Conservation (phyloP, 2,329 filamentous ascomycete species). For the Zymoseptoria crescenta region DNA sequence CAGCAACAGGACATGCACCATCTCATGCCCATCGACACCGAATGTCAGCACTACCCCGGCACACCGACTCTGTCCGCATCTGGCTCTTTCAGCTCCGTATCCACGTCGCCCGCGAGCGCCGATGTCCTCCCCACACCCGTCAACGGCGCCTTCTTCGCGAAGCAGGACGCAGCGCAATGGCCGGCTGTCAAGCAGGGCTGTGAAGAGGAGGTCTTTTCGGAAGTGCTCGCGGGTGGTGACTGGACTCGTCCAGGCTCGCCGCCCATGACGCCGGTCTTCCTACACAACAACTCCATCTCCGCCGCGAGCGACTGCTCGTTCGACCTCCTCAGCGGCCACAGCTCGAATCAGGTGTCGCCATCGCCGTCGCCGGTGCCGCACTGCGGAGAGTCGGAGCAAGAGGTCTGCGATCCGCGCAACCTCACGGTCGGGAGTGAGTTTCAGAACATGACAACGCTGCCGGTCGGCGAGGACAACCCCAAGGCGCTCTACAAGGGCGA, state of each 20-base stretch:
- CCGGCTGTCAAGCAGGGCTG: conserved; percentile 63
- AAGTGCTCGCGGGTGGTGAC: conserved; percentile 65
- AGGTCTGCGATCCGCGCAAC: conserved; percentile 83
- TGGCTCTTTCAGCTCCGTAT: conserved; percentile 75
- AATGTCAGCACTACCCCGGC: conserved; percentile 67
- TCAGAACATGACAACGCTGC: conserved; percentile 44
- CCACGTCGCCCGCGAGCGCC: conserved; percentile 70
- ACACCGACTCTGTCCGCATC: conserved; percentile 82
- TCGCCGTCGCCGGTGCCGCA: conserved; percentile 73
- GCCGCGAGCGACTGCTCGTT: conserved; percentile 49
- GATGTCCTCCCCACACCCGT: conserved; percentile 76
- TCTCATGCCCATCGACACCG: conserved; percentile 61
- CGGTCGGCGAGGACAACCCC: conserved; percentile 33
- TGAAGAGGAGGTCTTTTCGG: conserved; percentile 61
- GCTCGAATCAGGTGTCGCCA: conserved; percentile 60
- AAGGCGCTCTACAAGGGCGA: conserved; percentile 41
- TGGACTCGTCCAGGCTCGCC: conserved; percentile 74
- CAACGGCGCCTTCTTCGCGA: conserved; percentile 45
- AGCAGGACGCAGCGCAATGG: conserved; percentile 37
- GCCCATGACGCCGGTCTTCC: conserved; percentile 75
- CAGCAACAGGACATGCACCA: conserved; percentile 43
- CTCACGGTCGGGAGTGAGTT: conserved; percentile 60
- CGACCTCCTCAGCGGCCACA: conserved; percentile 63
- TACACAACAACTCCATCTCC: conserved; percentile 59
- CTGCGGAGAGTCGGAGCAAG: conserved; percentile 57